A percentile compares a stretch with the other conserved stretches of the same genome.
Evolutionary conservation across 371 early-diverging fungal genomes (phyloP).

Genomic region (Lichtheimia hyalospora): DNA sequence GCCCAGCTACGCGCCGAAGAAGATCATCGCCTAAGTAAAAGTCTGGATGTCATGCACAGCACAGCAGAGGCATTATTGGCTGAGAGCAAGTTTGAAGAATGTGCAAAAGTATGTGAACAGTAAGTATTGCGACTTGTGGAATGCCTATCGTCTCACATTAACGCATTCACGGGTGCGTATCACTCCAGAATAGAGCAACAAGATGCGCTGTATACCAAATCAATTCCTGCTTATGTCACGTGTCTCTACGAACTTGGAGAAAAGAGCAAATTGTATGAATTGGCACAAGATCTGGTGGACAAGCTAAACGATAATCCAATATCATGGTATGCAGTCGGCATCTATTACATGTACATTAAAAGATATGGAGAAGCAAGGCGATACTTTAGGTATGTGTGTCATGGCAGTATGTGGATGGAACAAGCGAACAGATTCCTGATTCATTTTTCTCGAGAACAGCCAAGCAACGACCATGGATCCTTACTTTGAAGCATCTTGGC

Average conservation of each 20-base stretch:
- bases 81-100: conserved; percentile 56
- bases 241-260: conserved; percentile 63
- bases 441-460: conserved; percentile 21
- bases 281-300: conserved; percentile 41
- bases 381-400: conserved; percentile 51
- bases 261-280: conserved; percentile 64
- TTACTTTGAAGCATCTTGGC: conserved; percentile 70
- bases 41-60: conserved; percentile 61
- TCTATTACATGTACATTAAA: conserved; percentile 65
- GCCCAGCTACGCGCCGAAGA: conserved; percentile 42
- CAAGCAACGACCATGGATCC: conserved; percentile 62
- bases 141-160: not conserved
- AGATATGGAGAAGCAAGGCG: conserved; percentile 60
- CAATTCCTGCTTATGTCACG: conserved; percentile 61
- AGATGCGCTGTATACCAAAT: conserved; percentile 60
- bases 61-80: conserved; percentile 59
- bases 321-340: conserved; percentile 76
- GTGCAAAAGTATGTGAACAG: conserved; percentile 57
- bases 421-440: not conserved
- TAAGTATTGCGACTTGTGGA: conserved; percentile 19
- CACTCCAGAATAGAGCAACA: conserved; percentile 50
- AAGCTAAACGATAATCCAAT: conserved; percentile 29
- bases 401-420: conserved; percentile 37
- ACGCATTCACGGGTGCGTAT: not conserved
- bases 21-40: conserved; percentile 43